These are phyloP conservation scores for Geotrichum fermentans DNA, from an alignment of 1,139 yeast species.

Conservation along the genomic window DNA sequence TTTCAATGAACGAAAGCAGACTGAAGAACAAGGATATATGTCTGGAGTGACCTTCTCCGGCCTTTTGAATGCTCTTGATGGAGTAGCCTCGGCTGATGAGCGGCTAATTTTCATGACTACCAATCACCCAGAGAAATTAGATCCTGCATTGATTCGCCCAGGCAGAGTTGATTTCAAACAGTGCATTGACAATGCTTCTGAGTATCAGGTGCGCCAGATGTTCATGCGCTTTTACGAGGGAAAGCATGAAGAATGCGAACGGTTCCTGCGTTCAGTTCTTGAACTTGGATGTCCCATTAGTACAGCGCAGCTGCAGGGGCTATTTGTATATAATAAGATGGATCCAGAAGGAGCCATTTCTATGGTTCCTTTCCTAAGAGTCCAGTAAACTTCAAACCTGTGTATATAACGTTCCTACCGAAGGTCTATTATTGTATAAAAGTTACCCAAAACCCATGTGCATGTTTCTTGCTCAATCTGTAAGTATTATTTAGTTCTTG, in stretches of 20 bases:
- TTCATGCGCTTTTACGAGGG: conserved; percentile 80
- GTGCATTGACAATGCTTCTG: conserved; percentile 78
- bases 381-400: conserved; percentile 4
- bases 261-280: conserved; percentile 53
- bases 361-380: conserved; percentile 43
- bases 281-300: conserved; percentile 59
- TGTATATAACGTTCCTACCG: too few relatives aligned
- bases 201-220: conserved; percentile 75
- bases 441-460: neutral
- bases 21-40: conserved; percentile 59
- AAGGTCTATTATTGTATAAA: too few relatives aligned
- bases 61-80: conserved; percentile 86
- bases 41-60: conserved; percentile 96
- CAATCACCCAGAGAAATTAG: conserved; percentile 89
- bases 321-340: conserved; percentile 86
- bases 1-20: conserved; percentile 73
- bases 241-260: conserved; percentile 54
- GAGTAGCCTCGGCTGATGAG: conserved; percentile 98
- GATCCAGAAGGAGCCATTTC: conserved; percentile 72
- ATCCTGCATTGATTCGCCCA: conserved; percentile 73
- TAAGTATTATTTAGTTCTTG: too few relatives aligned
- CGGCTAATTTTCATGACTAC: conserved; percentile 97
- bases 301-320: conserved; percentile 93
- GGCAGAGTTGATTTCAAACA: conserved; percentile 90
- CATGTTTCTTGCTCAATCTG: neutral